Evolutionary conservation across 805 yeast species (phyloP).

Genomic region (Jamesozyma spencerorum): DNA sequence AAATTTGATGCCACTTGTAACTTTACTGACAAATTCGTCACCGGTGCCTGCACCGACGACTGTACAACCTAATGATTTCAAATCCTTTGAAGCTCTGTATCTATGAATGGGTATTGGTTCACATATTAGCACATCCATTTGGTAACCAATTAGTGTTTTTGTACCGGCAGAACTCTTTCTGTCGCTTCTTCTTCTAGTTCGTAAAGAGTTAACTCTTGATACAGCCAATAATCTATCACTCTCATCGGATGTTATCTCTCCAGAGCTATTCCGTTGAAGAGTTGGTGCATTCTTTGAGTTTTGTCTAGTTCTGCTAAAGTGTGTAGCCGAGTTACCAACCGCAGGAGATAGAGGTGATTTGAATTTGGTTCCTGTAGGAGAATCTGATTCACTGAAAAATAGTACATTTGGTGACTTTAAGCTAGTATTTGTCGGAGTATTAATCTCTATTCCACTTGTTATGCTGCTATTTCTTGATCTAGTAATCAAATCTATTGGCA

Average conservation of each 20-base stretch:
- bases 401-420: slow-evolving; percentile 5
- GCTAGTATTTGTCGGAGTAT: slow-evolving; percentile 2
- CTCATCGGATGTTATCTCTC: slow-evolving; percentile 18
- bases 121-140: slow-evolving; percentile 65
- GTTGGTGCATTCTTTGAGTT: slow-evolving; percentile 23
- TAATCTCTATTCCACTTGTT: slow-evolving; percentile 6
- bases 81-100: slow-evolving; percentile 50
- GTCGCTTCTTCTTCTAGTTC: slow-evolving; percentile 24
- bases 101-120: slow-evolving; percentile 81
- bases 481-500: slow-evolving; percentile 12
- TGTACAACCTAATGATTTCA: slow-evolving; percentile 66
- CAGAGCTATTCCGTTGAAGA: slow-evolving; percentile 15
- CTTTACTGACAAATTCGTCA: slow-evolving; percentile 71
- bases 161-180: slow-evolving; percentile 16
- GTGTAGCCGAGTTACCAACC: slow-evolving; percentile 2
- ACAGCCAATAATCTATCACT: slow-evolving; percentile 21
- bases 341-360: slow-evolving; percentile 26
- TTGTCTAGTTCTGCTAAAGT: neutral
- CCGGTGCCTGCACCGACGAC: slow-evolving; percentile 73
- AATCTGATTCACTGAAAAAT: slow-evolving; percentile 17
- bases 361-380: slow-evolving; percentile 16
- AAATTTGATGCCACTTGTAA: slow-evolving; percentile 74
- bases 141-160: slow-evolving; percentile 13
- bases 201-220: slow-evolving; percentile 21
- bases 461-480: slow-evolving; percentile 19